Evolutionary conservation across 176 grass and related monocot genomes (phyloP), one percentile per base, ranked within the genome.

Genomic region (Musa itinerans): DNA sequence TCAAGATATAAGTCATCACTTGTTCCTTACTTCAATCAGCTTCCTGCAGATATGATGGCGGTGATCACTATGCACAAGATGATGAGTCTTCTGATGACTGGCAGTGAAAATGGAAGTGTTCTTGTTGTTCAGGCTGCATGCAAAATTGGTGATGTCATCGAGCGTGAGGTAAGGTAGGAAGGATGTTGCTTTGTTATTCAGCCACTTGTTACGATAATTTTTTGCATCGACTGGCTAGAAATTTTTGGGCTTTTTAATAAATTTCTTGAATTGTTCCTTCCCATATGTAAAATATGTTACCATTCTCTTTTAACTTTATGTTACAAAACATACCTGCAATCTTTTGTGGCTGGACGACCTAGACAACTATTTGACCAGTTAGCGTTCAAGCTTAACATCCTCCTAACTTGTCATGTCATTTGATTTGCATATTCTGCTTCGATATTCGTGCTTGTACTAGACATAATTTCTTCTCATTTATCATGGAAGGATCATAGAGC

Each of bases 51-150:
- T 22, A 98, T 89, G 94, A 98, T 98, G 94, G 94, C 94, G 2
- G 88, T 98, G 43, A 98, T 98, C 69, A 93, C 94, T 29, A 98
- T 98, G 94, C 94, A 98, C 83, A 93, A 98, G 68, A 68, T 93
- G 79, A 98, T 98, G 94, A 89, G 94, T 11, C 81, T 98, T 56
- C 85, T 98, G 48, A 98, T 98, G 94, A 88, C 72, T 0, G 88
- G 95, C 15, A 77, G 29, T 17, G 73, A 80, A 4, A 88, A 98
- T 21, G 90, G 88, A 15, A 89, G 84, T 3, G 86, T 91, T 11
- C 88, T 86, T 10, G 88, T 98, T 24, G 86, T 91, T 51, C 88
- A 87, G 68, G 95, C 88, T 29, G 88, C 88, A 0, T 81, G 75
- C 20, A 72, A 73, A 57, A 72, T 98, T 29, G 88, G 95, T 9